A percentile compares a stretch with the other conserved stretches of the same genome.
phyloP scores from a whole-genome alignment of 176 grass and related monocot species.

The Thalia dealbata region DNA sequence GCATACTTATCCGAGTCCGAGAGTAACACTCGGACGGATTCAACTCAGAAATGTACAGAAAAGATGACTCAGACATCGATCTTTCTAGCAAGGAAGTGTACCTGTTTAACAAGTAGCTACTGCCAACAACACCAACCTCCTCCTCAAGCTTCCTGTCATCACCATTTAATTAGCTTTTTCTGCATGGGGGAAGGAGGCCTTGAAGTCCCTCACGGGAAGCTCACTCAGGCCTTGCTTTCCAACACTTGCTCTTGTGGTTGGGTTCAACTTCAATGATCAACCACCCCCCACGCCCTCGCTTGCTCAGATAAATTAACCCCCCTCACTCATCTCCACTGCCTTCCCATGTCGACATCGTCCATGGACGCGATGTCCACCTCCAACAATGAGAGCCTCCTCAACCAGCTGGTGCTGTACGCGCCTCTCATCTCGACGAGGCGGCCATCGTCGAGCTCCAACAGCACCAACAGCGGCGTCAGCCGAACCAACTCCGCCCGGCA shows the following conservation, averaged over 20 bases:
- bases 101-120: neutral
- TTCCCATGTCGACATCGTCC: constrained; percentile 2
- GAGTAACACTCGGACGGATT: too few species aligned
- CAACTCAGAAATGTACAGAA: too few species aligned
- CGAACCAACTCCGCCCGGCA: constrained; percentile 28
- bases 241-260: neutral
- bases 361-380: constrained; percentile 3
- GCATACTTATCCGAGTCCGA: too few species aligned
- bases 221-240: neutral
- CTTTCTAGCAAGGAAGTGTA: too few species aligned
- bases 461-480: constrained; percentile 23
- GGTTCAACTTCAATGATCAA: neutral
- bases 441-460: constrained; percentile 40
- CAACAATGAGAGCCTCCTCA: constrained; percentile 18
- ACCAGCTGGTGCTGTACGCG: constrained; percentile 49
- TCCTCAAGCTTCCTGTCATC: neutral
- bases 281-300: neutral
- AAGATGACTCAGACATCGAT: too few species aligned
- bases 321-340: neutral
- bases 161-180: neutral
- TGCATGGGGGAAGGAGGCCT: too few species aligned
- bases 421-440: constrained; percentile 67
- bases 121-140: neutral
- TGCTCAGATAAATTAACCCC: neutral
- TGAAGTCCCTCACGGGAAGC: neutral